These are phyloP conservation scores for Ceriops decandra DNA, from an alignment of 345 rosid genomes.

Conservation along the genomic window DNA sequence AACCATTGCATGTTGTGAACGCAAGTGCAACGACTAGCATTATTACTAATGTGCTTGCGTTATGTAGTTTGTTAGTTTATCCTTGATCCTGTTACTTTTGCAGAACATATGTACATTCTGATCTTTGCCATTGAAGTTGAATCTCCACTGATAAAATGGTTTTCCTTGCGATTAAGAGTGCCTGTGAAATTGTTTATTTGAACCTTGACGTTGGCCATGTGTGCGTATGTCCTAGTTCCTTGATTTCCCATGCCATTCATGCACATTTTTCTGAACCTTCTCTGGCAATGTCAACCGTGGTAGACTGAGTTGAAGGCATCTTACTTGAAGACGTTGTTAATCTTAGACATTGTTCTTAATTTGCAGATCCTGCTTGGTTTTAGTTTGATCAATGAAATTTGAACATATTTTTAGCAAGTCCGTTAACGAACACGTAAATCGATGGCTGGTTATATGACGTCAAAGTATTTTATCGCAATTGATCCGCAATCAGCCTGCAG, in stretches of 20 bases:
- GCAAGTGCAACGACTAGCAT: constrained; percentile 10
- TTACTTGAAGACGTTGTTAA: no score
- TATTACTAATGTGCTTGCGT: neutral
- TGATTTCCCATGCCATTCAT: neutral
- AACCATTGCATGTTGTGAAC: constrained; percentile 8
- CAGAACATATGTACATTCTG: neutral
- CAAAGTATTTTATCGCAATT: no score
- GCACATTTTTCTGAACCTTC: neutral
- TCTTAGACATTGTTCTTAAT: no score
- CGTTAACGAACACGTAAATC: no score
- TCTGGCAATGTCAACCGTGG: constrained; percentile 2
- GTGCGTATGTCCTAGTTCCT: neutral
- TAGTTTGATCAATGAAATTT: constrained; percentile 8
- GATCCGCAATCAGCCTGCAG: no score
- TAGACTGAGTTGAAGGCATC: constrained; percentile 19
- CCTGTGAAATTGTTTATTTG: neutral
- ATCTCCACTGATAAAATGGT: neutral
- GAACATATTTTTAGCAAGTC: neutral
- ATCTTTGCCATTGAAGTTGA: neutral
- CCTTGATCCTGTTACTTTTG: neutral
- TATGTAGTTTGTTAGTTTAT: constrained; percentile 12
- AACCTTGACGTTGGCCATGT: neutral
- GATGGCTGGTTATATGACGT: no score
- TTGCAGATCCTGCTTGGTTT: constrained; percentile 4
- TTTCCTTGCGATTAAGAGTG: no score